Base-by-base conservation (phyloP, 768 basidiomycete genomes). In the Termitomyces sp. region DNA sequence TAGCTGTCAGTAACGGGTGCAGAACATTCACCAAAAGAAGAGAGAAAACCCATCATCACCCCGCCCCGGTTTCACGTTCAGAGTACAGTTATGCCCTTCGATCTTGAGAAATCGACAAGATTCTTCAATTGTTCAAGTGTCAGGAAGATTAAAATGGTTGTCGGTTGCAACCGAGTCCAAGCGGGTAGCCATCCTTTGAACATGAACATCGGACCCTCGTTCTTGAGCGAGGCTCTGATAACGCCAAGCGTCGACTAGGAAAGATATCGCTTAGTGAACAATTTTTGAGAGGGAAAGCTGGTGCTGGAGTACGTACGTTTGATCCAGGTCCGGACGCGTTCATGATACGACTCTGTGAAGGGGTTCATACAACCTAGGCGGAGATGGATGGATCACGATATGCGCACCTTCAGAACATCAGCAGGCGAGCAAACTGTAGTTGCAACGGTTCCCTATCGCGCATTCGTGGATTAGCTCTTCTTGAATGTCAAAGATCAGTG, bases 121-220 rank as follows among this genome's bases (percentile, higher is more conserved):
- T 84, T 85, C 80, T 84, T 91, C 60, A 91, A 67, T 68, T 91
- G 89, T 64, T 93, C 91, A 36, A 93, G 76, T 7, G 88, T 91
- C 58, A 93, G 68, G 76, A 92, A 94, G 66, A 92, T 93, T 36
- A 94, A 77, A 59, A 94, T 90, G 3, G 91, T 94, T 40, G 90
- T 93, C 0, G 91, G 91, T 65, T 93, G 89, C 36, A 94, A 77
- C 67, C 91, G 78, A 49, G 82, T 81, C 90, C 90, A 94, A 11
- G 91, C 89, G 0, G 91, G 91, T 9, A 93, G 69, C 91, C 91
- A 94, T 58, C 91, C 91, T 67, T 91, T 91, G 77, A 94, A 91
- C 87, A 94, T 89, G 79, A 93, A 94, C 82, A 87, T 88, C 3
- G 89, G 68, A 13, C 91, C 91, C 62, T 94, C 91, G 58, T 72